These are phyloP conservation scores for Amanita rubescens DNA, from an alignment of 768 basidiomycete species.

Conservation along the genomic window DNA sequence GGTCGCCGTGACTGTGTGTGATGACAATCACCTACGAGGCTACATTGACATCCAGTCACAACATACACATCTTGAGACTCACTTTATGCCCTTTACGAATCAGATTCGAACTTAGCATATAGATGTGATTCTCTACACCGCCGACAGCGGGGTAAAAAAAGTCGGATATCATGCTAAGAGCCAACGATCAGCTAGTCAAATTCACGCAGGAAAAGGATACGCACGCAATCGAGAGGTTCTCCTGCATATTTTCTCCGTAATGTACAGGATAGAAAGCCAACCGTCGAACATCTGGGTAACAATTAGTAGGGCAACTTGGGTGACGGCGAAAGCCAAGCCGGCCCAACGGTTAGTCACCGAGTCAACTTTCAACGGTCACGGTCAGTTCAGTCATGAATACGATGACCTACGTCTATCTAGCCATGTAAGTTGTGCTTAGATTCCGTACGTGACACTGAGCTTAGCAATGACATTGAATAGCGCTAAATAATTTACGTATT, in stretches of 20 bases:
- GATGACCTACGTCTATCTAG: too few relatives aligned
- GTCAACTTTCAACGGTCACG: too few relatives aligned
- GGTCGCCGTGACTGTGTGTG: constrained; percentile 86
- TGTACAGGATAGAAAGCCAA: too few relatives aligned
- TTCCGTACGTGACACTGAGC: too few relatives aligned
- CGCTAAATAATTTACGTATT: too few relatives aligned
- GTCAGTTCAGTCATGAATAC: too few relatives aligned
- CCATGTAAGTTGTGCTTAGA: too few relatives aligned
- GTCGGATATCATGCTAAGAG: constrained; percentile 86
- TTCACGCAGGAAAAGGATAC: constrained; percentile 2
- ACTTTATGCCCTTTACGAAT: constrained; percentile 83
- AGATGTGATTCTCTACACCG: constrained; percentile 96
- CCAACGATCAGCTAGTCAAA: not conserved
- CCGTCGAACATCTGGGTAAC: too few relatives aligned
- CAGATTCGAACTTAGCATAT: constrained; percentile 81
- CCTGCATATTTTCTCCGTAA: not conserved
- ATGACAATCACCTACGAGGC: constrained; percentile 77
- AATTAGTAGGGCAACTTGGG: too few relatives aligned
- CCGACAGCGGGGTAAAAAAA: constrained; percentile 95
- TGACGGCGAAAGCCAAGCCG: too few relatives aligned
- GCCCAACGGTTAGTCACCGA: too few relatives aligned
- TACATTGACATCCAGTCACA: constrained; percentile 3
- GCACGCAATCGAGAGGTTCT: constrained; percentile 17
- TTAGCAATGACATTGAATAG: too few relatives aligned
- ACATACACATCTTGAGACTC: constrained; percentile 10